phyloP scores from a whole-genome alignment of 345 rosid species.

The Excoecaria cochinchinensis region DNA sequence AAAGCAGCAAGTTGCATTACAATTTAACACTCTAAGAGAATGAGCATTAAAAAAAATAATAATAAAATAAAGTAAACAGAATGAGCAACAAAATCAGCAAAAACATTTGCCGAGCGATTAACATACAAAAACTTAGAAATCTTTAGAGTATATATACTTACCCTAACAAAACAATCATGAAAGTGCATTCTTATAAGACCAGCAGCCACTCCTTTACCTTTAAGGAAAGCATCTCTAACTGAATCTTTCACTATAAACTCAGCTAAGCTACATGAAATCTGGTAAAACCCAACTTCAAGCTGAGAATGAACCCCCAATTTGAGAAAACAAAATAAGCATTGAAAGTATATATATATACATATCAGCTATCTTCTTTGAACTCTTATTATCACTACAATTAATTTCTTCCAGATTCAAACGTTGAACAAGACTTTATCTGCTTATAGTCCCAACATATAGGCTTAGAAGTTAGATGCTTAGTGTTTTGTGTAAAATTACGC shows the following conservation, averaged over 20 bases:
- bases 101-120: too few relatives aligned
- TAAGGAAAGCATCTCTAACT: slow-evolving; percentile 32
- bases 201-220: slow-evolving; percentile 44
- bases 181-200: slow-evolving; percentile 58
- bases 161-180: slow-evolving; percentile 64
- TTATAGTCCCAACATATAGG: not conserved
- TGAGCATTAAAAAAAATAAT: too few relatives aligned
- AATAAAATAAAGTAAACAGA: too few relatives aligned
- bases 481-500: too few relatives aligned
- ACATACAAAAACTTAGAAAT: not conserved
- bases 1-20: too few relatives aligned
- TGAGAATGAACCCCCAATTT: slow-evolving; percentile 28
- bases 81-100: too few relatives aligned
- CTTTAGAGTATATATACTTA: not conserved
- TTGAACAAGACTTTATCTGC: not conserved
- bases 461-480: too few relatives aligned
- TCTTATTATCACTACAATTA: not conserved
- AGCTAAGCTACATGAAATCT: slow-evolving; percentile 29
- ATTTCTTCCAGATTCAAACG: not conserved
- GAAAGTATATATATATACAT: not conserved
- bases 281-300: slow-evolving; percentile 48
- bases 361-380: slow-evolving; percentile 7
- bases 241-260: slow-evolving; percentile 47
- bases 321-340: slow-evolving; percentile 7
- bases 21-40: too few relatives aligned